Evolutionary conservation across 2,329 filamentous ascomycete species (phyloP).

Genomic region (Lecanicillium sp.): DNA sequence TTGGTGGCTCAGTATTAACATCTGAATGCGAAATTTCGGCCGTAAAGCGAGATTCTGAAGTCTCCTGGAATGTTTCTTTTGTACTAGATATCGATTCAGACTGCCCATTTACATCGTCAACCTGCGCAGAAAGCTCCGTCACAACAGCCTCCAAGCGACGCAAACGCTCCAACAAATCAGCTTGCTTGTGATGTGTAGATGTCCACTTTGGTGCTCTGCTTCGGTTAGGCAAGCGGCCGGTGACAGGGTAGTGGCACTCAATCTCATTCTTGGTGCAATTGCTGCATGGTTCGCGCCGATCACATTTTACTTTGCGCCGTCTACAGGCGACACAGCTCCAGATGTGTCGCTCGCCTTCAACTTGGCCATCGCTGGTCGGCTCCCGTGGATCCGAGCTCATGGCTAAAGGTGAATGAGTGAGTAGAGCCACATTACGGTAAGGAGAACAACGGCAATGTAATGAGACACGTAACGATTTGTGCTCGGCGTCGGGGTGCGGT

Average conservation of each 20-base stretch:
- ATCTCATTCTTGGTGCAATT: slow-evolving; percentile 17
- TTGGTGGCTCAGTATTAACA: slow-evolving; percentile 12
- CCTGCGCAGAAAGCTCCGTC: slow-evolving; percentile 20
- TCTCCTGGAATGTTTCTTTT: too few species aligned
- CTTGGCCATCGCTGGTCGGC: too few species aligned
- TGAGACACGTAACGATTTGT: too few species aligned
- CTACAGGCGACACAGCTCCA: slow-evolving; percentile 25
- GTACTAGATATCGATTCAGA: too few species aligned
- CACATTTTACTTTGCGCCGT: slow-evolving; percentile 22
- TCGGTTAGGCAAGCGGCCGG: slow-evolving; percentile 20
- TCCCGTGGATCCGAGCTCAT: neutral
- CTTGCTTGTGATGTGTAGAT: slow-evolving; percentile 19
- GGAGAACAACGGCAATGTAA: too few species aligned
- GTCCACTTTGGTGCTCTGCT: slow-evolving; percentile 12
- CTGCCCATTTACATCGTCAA: slow-evolving; percentile 18
- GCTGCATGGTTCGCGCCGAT: slow-evolving; percentile 20
- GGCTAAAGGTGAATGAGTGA: neutral
- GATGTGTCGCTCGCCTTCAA: too few species aligned
- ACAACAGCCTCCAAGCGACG: slow-evolving; percentile 21
- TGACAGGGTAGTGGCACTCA: slow-evolving; percentile 23
- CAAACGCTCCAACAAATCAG: slow-evolving; percentile 20
- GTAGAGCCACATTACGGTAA: too few species aligned
- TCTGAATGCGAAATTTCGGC: neutral
- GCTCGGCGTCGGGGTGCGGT: neutral
- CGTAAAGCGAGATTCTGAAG: too few species aligned